Conservation (phyloP, 1,284 basidiomycete genomes). For the Bjerkandera adusta region DNA sequence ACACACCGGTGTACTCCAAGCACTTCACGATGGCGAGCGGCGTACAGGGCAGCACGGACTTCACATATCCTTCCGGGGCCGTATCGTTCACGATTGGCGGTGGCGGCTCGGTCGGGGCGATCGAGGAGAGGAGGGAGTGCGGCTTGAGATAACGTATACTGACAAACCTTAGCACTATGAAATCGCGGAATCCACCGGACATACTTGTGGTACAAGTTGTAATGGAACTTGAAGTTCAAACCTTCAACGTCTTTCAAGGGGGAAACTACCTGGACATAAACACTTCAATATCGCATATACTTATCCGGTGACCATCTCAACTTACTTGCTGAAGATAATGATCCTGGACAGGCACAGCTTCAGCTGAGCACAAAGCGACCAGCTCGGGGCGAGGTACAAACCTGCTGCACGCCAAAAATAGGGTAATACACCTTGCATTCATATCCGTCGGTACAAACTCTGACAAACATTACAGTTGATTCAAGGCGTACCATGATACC, state of each 20-base stretch:
- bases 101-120: constrained; percentile 35
- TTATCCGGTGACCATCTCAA: not conserved
- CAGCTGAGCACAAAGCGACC: constrained; percentile 6
- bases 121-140: constrained; percentile 52
- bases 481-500: constrained; percentile 85
- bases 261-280: constrained; percentile 71
- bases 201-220: constrained; percentile 96
- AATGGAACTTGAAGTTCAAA: constrained; percentile 93
- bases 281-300: not conserved
- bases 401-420: constrained; percentile 85
- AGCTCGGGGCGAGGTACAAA: constrained; percentile 32
- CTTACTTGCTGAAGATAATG: constrained; percentile 90
- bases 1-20: constrained; percentile 88
- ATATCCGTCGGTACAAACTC: constrained; percentile 6
- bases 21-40: constrained; percentile 96
- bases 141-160: constrained; percentile 81
- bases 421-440: constrained; percentile 83
- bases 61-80: constrained; percentile 80
- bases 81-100: constrained; percentile 48
- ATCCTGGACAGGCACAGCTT: constrained; percentile 56
- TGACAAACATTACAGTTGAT: constrained; percentile 12
- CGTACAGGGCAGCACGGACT: constrained; percentile 96
- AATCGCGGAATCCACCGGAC: constrained; percentile 21
- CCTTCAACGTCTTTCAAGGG: constrained; percentile 98
- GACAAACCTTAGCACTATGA: not conserved